Conservation (phyloP, 1,284 basidiomycete genomes). For the Papiliotrema flavescens region DNA sequence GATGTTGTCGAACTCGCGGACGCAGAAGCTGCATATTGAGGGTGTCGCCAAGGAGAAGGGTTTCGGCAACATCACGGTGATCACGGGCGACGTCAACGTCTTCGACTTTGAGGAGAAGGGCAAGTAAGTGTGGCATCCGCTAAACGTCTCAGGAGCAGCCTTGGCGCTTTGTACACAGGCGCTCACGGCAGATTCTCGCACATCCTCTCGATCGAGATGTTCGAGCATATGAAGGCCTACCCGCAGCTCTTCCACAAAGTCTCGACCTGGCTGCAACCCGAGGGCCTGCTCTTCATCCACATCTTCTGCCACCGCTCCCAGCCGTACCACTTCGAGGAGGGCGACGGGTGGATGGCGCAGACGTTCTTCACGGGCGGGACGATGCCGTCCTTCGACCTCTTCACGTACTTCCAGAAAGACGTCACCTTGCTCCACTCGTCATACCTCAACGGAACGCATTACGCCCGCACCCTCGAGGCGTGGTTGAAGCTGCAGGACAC, state of each 20-base stretch:
- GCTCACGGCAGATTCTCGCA: slow-evolving; percentile 60
- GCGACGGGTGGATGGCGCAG: slow-evolving; percentile 72
- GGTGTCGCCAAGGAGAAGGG: slow-evolving; percentile 55
- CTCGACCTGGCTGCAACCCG: slow-evolving; percentile 63
- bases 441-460: slow-evolving; percentile 65
- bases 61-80: slow-evolving; percentile 61
- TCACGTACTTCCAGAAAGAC: slow-evolving; percentile 68
- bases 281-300: slow-evolving; percentile 61
- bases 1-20: slow-evolving; percentile 67
- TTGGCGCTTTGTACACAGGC: neutral
- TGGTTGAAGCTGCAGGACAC: slow-evolving; percentile 66
- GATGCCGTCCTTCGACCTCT: slow-evolving; percentile 57
- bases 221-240: slow-evolving; percentile 81
- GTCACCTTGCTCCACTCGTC: slow-evolving; percentile 60
- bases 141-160: neutral
- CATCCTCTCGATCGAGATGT: slow-evolving; percentile 76
- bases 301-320: slow-evolving; percentile 67
- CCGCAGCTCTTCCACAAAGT: slow-evolving; percentile 63
- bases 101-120: slow-evolving; percentile 59
- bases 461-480: slow-evolving; percentile 64
- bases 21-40: slow-evolving; percentile 69
- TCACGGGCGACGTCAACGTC: slow-evolving; percentile 68
- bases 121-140: slow-evolving; percentile 49
- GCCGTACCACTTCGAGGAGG: slow-evolving; percentile 70
- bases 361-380: slow-evolving; percentile 67